These are phyloP conservation scores for Diplotaxis tenuifolia DNA, from an alignment of 345 rosid species.

Conservation along the genomic window DNA sequence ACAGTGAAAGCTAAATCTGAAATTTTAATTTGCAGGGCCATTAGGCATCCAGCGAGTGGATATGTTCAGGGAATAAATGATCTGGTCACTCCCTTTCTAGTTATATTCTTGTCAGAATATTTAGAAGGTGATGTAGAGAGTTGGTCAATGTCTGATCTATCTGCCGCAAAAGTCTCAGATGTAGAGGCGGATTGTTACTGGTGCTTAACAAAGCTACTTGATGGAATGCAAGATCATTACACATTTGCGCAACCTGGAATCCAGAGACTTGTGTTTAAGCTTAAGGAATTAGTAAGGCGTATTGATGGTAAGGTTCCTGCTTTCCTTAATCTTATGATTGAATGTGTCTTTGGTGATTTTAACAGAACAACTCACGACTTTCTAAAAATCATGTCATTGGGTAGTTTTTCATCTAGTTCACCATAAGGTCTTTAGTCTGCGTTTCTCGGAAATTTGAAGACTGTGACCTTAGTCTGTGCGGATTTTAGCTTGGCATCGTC, in stretches of 20 bases:
- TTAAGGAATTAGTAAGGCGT: slow-evolving; percentile 91
- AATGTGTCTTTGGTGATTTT: background rate
- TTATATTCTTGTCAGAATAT: slow-evolving; percentile 88
- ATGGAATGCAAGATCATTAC: slow-evolving; percentile 99
- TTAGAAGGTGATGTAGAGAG: slow-evolving; percentile 71
- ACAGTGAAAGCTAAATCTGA: background rate
- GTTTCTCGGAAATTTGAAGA: background rate
- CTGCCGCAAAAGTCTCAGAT: slow-evolving; percentile 62
- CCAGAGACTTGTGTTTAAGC: slow-evolving; percentile 97
- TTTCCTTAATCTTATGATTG: background rate
- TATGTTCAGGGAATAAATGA: slow-evolving; percentile 99
- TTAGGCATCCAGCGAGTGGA: slow-evolving; percentile 98
- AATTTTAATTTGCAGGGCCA: slow-evolving; percentile 66
- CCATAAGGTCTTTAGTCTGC: background rate
- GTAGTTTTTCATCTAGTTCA: background rate
- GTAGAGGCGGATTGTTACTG: slow-evolving; percentile 97
- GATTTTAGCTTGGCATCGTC: background rate
- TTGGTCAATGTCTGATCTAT: slow-evolving; percentile 73
- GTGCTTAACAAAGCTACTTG: slow-evolving; percentile 93
- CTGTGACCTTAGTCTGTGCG: background rate
- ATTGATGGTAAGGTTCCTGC: slow-evolving; percentile 68
- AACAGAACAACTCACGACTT: background rate
- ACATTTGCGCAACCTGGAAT: slow-evolving; percentile 99
- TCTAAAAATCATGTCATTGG: no score
- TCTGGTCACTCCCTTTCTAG: slow-evolving; percentile 94